Percentiles rank a stretch among this genome's conserved stretches.
Conservation (phyloP, 2,329 filamentous ascomycete genomes). For the Xylariaceae sp. region DNA sequence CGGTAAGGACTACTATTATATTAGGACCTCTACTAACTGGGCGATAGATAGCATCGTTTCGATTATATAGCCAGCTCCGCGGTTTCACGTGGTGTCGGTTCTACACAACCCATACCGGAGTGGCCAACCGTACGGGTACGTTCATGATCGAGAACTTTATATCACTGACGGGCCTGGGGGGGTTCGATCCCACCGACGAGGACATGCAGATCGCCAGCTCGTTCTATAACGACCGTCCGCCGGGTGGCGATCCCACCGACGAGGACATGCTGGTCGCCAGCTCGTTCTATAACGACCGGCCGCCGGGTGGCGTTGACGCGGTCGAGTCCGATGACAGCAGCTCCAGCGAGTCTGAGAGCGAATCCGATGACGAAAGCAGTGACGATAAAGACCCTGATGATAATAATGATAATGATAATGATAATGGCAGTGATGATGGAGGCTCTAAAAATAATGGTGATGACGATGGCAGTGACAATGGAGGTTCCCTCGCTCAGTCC, state of each 20-base stretch:
- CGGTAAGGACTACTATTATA: not conserved
- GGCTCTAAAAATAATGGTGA: conserved; percentile 4
- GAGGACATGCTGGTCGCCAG: conserved; percentile 12
- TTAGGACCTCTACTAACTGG: not conserved
- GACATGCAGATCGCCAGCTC: conserved; percentile 11
- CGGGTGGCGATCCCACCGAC: conserved; percentile 8
- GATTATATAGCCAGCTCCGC: conserved; percentile 37
- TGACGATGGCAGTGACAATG: not conserved
- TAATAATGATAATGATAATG: conserved; percentile 1
- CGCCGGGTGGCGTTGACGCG: too few relatives aligned
- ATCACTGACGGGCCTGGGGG: conserved; percentile 7
- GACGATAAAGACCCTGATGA: not conserved
- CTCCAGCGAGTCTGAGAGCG: conserved; percentile 29
- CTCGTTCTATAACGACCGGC: conserved; percentile 15
- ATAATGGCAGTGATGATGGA: not conserved
- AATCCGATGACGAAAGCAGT: conserved; percentile 14
- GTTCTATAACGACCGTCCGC: conserved; percentile 18
- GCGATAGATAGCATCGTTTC: conserved; percentile 10
- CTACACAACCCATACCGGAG: conserved; percentile 30
- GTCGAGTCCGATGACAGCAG: conserved; percentile 1
- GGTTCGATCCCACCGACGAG: conserved; percentile 10
- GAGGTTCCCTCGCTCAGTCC: not conserved
- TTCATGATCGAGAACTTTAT: conserved; percentile 19
- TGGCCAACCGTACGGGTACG: conserved; percentile 9
- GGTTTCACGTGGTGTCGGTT: conserved; percentile 34